These are phyloP conservation scores for Macadamia integrifolia DNA, from an alignment of 164 flowering plant species.

Conservation along the genomic window DNA sequence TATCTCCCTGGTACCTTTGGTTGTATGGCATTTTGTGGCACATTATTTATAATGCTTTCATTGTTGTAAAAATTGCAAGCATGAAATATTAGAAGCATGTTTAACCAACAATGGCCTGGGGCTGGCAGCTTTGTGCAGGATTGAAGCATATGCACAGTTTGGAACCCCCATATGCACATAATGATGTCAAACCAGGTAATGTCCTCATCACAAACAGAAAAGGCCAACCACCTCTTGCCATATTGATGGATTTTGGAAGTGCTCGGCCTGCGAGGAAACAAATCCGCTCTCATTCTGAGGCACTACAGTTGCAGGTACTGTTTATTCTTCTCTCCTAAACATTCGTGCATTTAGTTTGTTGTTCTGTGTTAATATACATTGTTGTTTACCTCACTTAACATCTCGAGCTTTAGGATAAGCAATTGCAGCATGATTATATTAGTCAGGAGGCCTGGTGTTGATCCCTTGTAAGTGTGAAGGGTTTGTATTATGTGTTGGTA, in stretches of 20 bases:
- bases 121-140: conserved; percentile 99
- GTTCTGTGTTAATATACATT: neutral
- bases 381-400: too few species aligned
- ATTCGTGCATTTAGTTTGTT: neutral
- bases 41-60: neutral
- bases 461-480: too few species aligned
- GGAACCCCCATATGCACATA: conserved; percentile 94
- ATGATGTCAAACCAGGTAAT: conserved; percentile 98
- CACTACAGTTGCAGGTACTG: conserved; percentile 83
- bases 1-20: too few species aligned
- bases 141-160: conserved; percentile 90
- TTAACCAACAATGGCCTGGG: conserved; percentile 4
- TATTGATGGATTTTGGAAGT: conserved; percentile 98
- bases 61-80: neutral
- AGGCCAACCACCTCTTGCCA: conserved; percentile 81
- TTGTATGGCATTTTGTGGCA: too few species aligned
- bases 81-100: neutral
- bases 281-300: conserved; percentile 83
- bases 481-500: too few species aligned
- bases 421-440: too few species aligned
- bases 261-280: conserved; percentile 84
- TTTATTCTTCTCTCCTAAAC: conserved; percentile 2
- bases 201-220: conserved; percentile 78
- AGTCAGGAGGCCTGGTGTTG: too few species aligned
- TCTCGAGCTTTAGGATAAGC: too few species aligned